Evolutionary conservation across 1,139 yeast species (phyloP), one percentile per base, ranked within the genome.

Genomic region (Kodamaea fungicola): DNA sequence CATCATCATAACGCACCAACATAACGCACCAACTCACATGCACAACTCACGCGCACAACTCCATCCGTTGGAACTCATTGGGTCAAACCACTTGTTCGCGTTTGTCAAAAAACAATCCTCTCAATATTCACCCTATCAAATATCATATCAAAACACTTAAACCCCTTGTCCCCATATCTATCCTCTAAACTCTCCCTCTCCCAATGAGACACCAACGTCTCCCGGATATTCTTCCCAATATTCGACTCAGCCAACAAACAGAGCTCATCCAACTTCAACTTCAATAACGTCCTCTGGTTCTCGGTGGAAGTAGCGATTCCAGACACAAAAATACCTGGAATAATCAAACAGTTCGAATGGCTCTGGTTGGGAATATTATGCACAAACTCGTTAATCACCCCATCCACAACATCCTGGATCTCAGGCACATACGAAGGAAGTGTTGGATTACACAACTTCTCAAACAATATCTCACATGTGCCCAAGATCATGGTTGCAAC

Each of bases 301-400:
- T 47, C 31, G 5, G 47, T 43, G 7, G 43, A 43, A 1, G 64
- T 42, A 5, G 61, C 53, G 30, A 59, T 52, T 2, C 67, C 67
- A 2, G 55, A 48, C 9, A 62, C 43, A 31, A 61, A 55, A 12
- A 64, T 41, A 8, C 66, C 46, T 35, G 49, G 35, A 4, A 52
- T 37, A 6, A 46, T 37, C 16, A 51, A 40, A 29, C 57, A 51
- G 22, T 43, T 39, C 2, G 57, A 50, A 29, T 48, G 52, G 30
- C 49, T 50, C 10, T 41, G 37, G 6, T 33, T 35, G 2, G 54
- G 45, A 3, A 55, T 32, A n/a, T 37, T 25, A 2, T 27, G 22
- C 10, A 30, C 30, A 33, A 54, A 55, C 33, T 54, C 57, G 2
- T 42, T 37, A 5, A 61, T 42, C 3, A 57, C 45, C 8, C 42